phyloP scores from a whole-genome alignment of 2,329 filamentous ascomycete genomes.

The Sporothrix pseudoabietina region DNA sequence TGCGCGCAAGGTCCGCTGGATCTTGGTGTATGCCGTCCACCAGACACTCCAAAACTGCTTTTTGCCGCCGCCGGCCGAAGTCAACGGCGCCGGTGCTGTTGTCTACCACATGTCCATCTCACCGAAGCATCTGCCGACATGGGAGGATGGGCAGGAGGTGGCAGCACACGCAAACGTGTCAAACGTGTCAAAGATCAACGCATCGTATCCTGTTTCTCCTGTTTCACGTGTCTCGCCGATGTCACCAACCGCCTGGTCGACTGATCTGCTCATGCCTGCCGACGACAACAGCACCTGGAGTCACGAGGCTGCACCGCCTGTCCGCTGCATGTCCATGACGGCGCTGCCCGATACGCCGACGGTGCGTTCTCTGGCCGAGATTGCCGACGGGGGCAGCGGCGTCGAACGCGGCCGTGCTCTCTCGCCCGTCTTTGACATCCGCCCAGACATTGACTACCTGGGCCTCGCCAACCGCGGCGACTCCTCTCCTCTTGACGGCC shows the following conservation, averaged over 20 bases:
- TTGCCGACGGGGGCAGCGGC: neutral
- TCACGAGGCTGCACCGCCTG: neutral
- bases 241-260: neutral
- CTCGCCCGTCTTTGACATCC: conserved; percentile 46
- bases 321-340: conserved; percentile 30
- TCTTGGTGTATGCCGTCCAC: conserved; percentile 71
- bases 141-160: conserved; percentile 39
- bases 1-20: conserved; percentile 76
- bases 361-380: neutral
- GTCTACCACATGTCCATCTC: conserved; percentile 59
- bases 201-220: neutral
- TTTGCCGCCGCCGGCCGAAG: conserved; percentile 58
- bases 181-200: too few species aligned
- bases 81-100: conserved; percentile 57
- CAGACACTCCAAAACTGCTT: conserved; percentile 71
- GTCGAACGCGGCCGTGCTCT: neutral
- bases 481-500: neutral
- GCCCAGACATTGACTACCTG: conserved; percentile 60
- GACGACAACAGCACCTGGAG: neutral
- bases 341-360: conserved; percentile 10
- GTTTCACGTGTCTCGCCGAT: neutral
- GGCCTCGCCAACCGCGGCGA: conserved; percentile 46
- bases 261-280: neutral
- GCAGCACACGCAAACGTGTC: neutral
- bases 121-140: conserved; percentile 49